These are phyloP conservation scores for Umbellularia californica DNA, from an alignment of 164 flowering plant genomes.

Conservation along the genomic window DNA sequence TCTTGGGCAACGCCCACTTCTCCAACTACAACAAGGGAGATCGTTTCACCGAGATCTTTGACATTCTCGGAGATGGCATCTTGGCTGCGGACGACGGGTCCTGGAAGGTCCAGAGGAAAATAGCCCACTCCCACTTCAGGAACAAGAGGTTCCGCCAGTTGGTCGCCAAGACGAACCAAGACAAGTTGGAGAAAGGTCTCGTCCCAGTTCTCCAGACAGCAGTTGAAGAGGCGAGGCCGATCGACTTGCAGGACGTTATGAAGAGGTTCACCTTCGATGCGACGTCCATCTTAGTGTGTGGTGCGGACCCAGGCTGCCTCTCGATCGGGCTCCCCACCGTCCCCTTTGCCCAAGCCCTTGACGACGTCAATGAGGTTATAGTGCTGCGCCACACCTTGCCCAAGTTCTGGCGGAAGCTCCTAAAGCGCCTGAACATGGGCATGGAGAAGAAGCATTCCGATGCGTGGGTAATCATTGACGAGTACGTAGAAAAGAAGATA, in stretches of 20 bases:
- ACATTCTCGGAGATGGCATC: constrained; percentile 46
- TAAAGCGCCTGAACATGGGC: constrained; percentile 25
- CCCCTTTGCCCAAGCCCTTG: constrained; percentile 29
- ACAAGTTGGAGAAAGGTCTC: constrained; percentile 21
- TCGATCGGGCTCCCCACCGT: constrained; percentile 18
- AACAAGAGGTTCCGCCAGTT: constrained; percentile 12
- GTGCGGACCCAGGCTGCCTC: constrained; percentile 22
- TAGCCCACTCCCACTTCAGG: background rate
- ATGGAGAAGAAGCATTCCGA: constrained; percentile 10
- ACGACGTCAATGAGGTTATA: constrained; percentile 21
- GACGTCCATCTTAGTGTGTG: constrained; percentile 23
- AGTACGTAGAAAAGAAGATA: background rate
- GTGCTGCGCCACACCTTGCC: constrained; percentile 28
- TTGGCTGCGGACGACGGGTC: constrained; percentile 24
- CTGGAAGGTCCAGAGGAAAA: constrained; percentile 18
- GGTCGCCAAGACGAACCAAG: constrained; percentile 7
- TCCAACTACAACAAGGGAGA: constrained; percentile 37
- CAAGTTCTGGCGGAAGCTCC: constrained; percentile 28
- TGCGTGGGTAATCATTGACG: background rate
- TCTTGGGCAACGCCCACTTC: constrained; percentile 26
- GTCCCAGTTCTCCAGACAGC: constrained; percentile 21
- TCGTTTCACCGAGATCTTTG: constrained; percentile 27
- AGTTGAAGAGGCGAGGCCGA: background rate
- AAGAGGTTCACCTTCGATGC: constrained; percentile 33
- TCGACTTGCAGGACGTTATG: constrained; percentile 39